phyloP scores from a whole-genome alignment of 192 early-diverging fungal species.

The Rhizoclosmatium globosum region DNA sequence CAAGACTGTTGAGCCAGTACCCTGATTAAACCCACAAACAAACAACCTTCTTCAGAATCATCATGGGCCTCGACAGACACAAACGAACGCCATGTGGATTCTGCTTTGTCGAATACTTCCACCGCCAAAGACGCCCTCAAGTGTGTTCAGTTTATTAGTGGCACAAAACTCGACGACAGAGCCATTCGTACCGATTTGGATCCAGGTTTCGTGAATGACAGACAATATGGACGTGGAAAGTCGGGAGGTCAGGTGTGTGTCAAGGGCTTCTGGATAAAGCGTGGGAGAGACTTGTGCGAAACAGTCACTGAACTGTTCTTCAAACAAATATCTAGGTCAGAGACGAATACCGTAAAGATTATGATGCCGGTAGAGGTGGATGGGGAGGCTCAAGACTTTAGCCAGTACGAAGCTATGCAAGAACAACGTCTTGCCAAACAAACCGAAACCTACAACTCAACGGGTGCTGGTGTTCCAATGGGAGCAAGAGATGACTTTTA shows the following conservation, averaged over 20 bases:
- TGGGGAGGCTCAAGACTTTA: slow-evolving; percentile 81
- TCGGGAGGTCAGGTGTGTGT: slow-evolving; percentile 84
- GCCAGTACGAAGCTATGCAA: slow-evolving; percentile 45
- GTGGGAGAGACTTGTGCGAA: not conserved
- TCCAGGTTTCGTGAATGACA: slow-evolving; percentile 90
- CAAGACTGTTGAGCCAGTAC: not conserved
- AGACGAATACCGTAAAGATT: slow-evolving; percentile 95
- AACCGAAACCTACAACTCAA: slow-evolving; percentile 66
- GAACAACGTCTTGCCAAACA: slow-evolving; percentile 59
- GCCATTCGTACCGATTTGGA: slow-evolving; percentile 95
- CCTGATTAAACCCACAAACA: not conserved
- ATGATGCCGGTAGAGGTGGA: slow-evolving; percentile 94
- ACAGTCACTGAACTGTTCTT: not conserved
- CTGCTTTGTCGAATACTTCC: slow-evolving; percentile 99
- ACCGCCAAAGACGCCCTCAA: slow-evolving; percentile 88
- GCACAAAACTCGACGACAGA: slow-evolving; percentile 95
- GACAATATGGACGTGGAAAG: slow-evolving; percentile 95
- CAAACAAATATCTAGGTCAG: slow-evolving; percentile 64
- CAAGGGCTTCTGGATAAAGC: not conserved
- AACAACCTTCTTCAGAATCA: slow-evolving; percentile 67
- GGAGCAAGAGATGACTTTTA: slow-evolving; percentile 37
- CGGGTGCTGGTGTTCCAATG: slow-evolving; percentile 28
- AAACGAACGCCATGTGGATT: slow-evolving; percentile 98
- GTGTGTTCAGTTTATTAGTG: slow-evolving; percentile 93
- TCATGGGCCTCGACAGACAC: slow-evolving; percentile 96